Evolutionary conservation across 164 flowering plant genomes (phyloP), one percentile per base, ranked within the genome.

Genomic region (Liriodendron chinense): DNA sequence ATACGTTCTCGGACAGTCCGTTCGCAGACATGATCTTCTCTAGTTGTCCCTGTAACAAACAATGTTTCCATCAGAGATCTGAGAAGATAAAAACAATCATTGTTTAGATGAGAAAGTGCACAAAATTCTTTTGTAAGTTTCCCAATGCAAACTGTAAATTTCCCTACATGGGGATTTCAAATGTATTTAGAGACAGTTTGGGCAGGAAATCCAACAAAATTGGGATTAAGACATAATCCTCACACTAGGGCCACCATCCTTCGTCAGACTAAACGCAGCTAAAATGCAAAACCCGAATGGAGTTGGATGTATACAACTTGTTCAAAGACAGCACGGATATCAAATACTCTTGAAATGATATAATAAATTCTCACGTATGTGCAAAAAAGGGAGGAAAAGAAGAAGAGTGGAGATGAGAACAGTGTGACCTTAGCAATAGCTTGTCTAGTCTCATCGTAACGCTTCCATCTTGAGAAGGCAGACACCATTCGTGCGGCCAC

Each of bases 401-500:
- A 53, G n/a, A 16, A 7, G 43, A 34, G 43, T 53, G 18, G 59
- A 53, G 59, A 53, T 16, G 12, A 53, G 59, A 8, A 7, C 43
- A 34, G 43, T 53, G 13, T 2, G 2, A 94, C 98, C 98, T 94
- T 96, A 7, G 98, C 92, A 74, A 86, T 90, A 66, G 70, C 80
- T 83, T 92, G 97, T 34, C 99, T 82, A 59, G 88, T 85, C 78
- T 88, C 92, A 77, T 96, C 98, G 75, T 82, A 96, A 14, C 98
- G 94, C 77, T 76, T 92, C 98, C 98, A 96, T 78, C 97, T 86
- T 71, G 99, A 94, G 88, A 96, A 92, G 61, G 98, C 91, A 1
- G 98, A 92, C 14, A 94, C 99, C 94, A 92, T 89, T 20, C 95
- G 87, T 0, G 98, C 90, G 25, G 99, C 98, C 69, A 92, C 98